phyloP scores from a whole-genome alignment of 1,284 basidiomycete genomes.

The Cryptococcus depauperatus region DNA sequence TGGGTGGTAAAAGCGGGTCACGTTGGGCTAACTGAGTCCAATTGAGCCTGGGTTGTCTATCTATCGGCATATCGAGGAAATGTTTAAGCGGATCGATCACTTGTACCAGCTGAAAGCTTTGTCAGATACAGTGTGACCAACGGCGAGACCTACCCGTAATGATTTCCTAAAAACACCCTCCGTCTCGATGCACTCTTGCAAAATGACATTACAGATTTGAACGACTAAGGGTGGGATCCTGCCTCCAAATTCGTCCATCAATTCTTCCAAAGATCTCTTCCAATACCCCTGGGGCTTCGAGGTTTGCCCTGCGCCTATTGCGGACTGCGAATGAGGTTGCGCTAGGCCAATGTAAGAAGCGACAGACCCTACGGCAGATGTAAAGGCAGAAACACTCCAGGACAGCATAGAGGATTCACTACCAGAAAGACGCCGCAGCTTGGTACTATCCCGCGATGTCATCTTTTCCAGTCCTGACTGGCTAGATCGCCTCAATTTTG shows the following conservation, averaged over 20 bases:
- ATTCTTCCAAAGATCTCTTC: slow-evolving; percentile 12
- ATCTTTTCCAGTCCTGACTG: not conserved
- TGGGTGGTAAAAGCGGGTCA: slow-evolving; percentile 34
- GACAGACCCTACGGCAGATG: slow-evolving; percentile 10
- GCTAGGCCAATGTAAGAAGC: slow-evolving; percentile 11
- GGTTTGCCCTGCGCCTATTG: too few species aligned
- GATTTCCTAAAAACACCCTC: slow-evolving; percentile 37
- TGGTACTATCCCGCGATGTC: too few species aligned
- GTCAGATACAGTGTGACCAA: not conserved
- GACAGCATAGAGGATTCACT: not conserved
- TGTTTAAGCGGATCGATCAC: slow-evolving; percentile 14
- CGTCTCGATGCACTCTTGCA: slow-evolving; percentile 18
- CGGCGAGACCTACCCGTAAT: slow-evolving; percentile 22
- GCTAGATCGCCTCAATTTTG: too few species aligned
- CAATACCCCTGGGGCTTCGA: slow-evolving; percentile 14
- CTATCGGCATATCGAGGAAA: slow-evolving; percentile 23
- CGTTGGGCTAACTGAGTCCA: slow-evolving; percentile 26
- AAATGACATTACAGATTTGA: slow-evolving; percentile 22
- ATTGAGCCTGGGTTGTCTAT: slow-evolving; percentile 24
- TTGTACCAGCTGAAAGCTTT: slow-evolving; percentile 13
- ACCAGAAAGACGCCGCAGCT: not conserved
- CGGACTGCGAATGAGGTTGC: not conserved
- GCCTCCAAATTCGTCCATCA: slow-evolving; percentile 17
- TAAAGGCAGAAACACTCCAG: slow-evolving; percentile 3
- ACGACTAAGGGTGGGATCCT: slow-evolving; percentile 18